Base-by-base conservation (phyloP, 805 yeast genomes). In the Saturnispora serradocipensis region DNA sequence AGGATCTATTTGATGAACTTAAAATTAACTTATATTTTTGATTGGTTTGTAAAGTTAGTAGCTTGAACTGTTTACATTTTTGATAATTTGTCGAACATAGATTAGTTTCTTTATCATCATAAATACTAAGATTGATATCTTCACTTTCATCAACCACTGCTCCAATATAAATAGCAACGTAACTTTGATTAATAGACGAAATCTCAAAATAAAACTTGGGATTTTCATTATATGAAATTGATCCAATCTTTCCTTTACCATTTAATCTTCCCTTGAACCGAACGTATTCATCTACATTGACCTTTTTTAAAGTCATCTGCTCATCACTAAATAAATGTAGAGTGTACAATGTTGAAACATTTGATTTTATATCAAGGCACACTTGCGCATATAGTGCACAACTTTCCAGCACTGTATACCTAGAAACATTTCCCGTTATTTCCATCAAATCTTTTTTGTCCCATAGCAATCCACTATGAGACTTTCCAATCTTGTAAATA, bases 381-480 rank as follows among this genome's bases (percentile, higher is more conserved):
- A 48, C 6, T 42, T 48, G 50, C 11, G 18, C n/a, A 16, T 22
- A 5, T 27, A n/a, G n/a, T n/a, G 11, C 6, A 11, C n/a, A 15
- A 18, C 28, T 10, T 46, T 46, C 34, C 4, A 48, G 8, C 6
- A 38, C 22, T 13, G 46, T 30, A 13, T 42, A 49, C 27, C 51
- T 42, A 11, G 47, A 49, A n/a, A 49, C 5, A 20, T 49, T 49
- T 6, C 11, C 9, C 7, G 8, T 30, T 3, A 20, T 15, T n/a
- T n/a, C 7, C 2, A 42, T 10, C 5, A 22, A 20, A 4, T 30
- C 22, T 4, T 42, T n/a, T 13, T 22, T 16, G n/a, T 13, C 8
- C 50, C 50, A 48, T 7, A 48, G 30, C 11, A 48, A 10, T 6
- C 50, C 50, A 9, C 8, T 24, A n/a, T 48, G 50, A 10, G 13